These are phyloP conservation scores for Sphaerulina populicola DNA, from an alignment of 2,329 filamentous ascomycete species.

Conservation along the genomic window DNA sequence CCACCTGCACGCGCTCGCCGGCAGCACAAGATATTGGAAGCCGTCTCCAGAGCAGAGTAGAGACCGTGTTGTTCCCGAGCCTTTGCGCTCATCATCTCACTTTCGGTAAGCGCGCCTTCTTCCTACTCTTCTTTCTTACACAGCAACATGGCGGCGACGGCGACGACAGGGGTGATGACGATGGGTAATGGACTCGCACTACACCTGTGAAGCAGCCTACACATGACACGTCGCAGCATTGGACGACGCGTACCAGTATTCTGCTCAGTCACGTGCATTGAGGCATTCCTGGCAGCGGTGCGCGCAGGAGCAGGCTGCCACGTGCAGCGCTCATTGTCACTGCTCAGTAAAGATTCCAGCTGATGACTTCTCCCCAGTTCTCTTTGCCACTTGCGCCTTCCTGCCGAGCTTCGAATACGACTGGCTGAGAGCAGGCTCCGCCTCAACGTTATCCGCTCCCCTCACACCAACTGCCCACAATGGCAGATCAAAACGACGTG, in stretches of 20 bases:
- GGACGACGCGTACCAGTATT: neutral
- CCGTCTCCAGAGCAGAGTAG: conserved; percentile 14
- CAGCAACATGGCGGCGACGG: neutral
- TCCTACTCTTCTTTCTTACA: neutral
- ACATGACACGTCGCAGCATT: neutral
- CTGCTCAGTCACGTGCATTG: neutral
- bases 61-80: conserved; percentile 20
- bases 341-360: neutral
- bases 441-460: conserved; percentile 6
- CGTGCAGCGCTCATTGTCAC: neutral
- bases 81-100: conserved; percentile 28
- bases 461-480: conserved; percentile 35
- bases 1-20: neutral
- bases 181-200: neutral
- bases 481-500: conserved; percentile 79
- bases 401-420: conserved; percentile 9
- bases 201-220: neutral
- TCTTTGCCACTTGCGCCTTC: conserved; percentile 10
- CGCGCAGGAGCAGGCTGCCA: neutral
- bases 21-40: neutral
- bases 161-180: neutral
- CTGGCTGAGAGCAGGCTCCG: conserved; percentile 21
- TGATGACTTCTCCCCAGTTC: conserved; percentile 16
- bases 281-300: neutral
- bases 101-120: conserved; percentile 24